Percentiles rank a stretch among this genome's conserved stretches.
These are phyloP conservation scores for Pythium rishiriense DNA, from an alignment of 352 stramenopile species.

Conservation along the genomic window DNA sequence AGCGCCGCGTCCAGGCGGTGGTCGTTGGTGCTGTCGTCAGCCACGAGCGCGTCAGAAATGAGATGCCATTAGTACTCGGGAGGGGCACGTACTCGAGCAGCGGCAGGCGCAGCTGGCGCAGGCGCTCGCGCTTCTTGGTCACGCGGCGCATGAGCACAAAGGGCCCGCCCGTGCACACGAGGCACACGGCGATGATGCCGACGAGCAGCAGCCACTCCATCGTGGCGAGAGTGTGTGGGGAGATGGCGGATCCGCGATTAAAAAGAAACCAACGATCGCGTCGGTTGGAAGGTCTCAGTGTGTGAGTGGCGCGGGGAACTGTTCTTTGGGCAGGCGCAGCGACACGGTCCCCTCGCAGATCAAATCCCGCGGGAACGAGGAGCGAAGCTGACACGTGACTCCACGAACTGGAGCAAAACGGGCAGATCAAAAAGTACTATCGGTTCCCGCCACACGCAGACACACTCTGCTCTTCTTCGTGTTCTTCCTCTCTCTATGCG, in stretches of 20 bases:
- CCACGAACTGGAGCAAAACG: background rate
- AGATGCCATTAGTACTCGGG: background rate
- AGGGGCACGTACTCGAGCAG: slow-evolving; percentile 17
- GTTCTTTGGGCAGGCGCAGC: background rate
- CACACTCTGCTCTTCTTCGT: background rate
- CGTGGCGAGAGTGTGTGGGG: background rate
- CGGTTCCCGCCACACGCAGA: background rate
- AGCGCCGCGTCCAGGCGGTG: slow-evolving; percentile 29
- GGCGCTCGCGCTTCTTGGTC: slow-evolving; percentile 17
- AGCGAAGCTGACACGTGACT: background rate
- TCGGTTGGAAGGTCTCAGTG: background rate
- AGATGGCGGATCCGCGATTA: background rate
- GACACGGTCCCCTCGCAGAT: background rate
- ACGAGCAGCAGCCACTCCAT: slow-evolving; percentile 27
- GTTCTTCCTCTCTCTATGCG: background rate
- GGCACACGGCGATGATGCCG: slow-evolving; percentile 11
- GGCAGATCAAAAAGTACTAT: background rate
- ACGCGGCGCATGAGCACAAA: slow-evolving; percentile 22
- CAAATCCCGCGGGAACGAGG: background rate
- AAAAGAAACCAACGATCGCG: no score
- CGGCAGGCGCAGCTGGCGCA: slow-evolving; percentile 12
- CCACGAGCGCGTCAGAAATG: background rate
- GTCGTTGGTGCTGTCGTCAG: slow-evolving; percentile 15
- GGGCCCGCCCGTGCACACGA: slow-evolving; percentile 17
- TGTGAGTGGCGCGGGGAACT: background rate